Percentiles rank a stretch among this genome's conserved stretches.
These are phyloP conservation scores for Hymenoscyphus occultus DNA, from an alignment of 2,329 filamentous ascomycete species.

Conservation along the genomic window DNA sequence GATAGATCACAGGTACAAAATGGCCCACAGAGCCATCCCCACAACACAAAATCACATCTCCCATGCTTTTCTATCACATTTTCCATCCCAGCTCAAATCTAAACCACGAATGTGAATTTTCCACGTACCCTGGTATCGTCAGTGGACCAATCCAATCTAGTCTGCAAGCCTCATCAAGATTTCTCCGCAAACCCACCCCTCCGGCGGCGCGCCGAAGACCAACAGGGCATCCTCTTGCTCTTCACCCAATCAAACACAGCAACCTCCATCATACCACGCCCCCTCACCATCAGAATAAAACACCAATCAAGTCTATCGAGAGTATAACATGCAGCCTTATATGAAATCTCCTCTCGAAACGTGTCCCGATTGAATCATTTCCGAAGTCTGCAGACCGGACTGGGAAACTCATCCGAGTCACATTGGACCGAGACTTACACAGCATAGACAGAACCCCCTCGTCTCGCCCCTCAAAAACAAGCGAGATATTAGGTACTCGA, in stretches of 20 bases:
- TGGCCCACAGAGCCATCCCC: background rate
- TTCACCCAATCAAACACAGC: conserved; percentile 4
- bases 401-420: background rate
- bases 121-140: no score
- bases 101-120: background rate
- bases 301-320: background rate
- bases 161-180: background rate
- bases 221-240: background rate
- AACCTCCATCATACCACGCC: background rate
- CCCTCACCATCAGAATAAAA: background rate
- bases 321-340: background rate
- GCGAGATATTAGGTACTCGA: conserved; percentile 3
- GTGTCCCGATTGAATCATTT: background rate
- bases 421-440: background rate
- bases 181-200: conserved; percentile 1
- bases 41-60: no score
- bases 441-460: background rate
- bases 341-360: background rate
- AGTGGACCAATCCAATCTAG: background rate
- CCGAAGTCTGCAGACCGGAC: background rate
- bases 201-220: no score
- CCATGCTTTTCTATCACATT: background rate
- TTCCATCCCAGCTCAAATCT: background rate
- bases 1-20: background rate
- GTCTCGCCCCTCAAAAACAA: background rate